Conservation (phyloP, 2,329 filamentous ascomycete genomes). For the Blastomyces emzantsi region DNA sequence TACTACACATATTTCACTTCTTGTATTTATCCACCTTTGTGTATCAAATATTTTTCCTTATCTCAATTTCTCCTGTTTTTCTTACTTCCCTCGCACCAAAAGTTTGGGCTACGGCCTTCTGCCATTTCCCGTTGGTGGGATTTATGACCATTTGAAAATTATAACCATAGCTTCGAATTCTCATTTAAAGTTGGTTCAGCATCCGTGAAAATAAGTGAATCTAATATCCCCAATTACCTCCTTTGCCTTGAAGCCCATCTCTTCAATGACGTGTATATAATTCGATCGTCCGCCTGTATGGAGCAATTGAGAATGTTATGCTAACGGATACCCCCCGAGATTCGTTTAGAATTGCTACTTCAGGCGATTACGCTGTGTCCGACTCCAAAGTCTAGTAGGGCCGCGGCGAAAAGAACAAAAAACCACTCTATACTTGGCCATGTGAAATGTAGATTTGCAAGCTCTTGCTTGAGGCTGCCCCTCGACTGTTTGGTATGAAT, state of each 20-base stretch:
- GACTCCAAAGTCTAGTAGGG: neutral
- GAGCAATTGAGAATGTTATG: neutral
- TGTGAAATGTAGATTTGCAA: neutral
- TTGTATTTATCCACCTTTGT: neutral
- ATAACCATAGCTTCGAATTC: neutral
- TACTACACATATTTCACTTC: neutral
- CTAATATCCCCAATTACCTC: neutral
- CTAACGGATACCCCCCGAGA: neutral
- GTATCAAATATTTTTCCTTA: neutral
- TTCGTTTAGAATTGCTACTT: neutral
- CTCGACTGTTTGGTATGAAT: no score
- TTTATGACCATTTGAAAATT: neutral
- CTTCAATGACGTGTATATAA: neutral
- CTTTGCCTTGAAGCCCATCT: neutral
- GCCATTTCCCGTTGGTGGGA: neutral
- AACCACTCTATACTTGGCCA: neutral
- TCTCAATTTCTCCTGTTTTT: neutral
- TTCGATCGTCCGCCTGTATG: neutral
- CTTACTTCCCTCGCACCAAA: neutral
- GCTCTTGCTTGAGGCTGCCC: no score
- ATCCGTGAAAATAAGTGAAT: neutral
- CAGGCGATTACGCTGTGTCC: neutral
- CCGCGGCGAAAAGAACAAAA: neutral
- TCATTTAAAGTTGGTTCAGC: neutral
- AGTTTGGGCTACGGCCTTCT: neutral